Conservation (phyloP, 2,329 filamentous ascomycete species). For the Hymenoscyphus repandus region DNA sequence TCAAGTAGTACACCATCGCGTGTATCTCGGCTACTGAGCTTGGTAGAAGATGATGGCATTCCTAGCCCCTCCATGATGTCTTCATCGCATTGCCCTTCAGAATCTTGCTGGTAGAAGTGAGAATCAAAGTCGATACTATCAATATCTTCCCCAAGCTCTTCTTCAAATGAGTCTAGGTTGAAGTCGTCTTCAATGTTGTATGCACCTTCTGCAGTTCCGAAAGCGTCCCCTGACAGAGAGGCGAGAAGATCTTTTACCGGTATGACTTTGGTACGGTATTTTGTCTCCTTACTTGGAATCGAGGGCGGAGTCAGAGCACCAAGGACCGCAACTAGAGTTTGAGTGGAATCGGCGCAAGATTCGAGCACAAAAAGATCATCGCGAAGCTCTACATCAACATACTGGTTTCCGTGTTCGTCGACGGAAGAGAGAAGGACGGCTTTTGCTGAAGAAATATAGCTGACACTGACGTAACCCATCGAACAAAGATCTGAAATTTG, state of each 20-base stretch:
- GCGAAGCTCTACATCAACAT: slow-evolving; percentile 72
- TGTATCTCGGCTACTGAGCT: slow-evolving; percentile 35
- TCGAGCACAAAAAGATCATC: slow-evolving; percentile 88
- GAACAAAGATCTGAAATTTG: slow-evolving; percentile 54
- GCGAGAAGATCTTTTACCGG: slow-evolving; percentile 84
- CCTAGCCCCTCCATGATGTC: slow-evolving; percentile 34
- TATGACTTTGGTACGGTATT: slow-evolving; percentile 82
- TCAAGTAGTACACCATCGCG: slow-evolving; percentile 43
- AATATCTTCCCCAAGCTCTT: slow-evolving; percentile 35
- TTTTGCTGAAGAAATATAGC: slow-evolving; percentile 78
- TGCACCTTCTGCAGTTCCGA: slow-evolving; percentile 57
- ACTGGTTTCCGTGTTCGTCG: slow-evolving; percentile 53
- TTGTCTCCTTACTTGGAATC: slow-evolving; percentile 74
- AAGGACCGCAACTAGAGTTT: slow-evolving; percentile 76
- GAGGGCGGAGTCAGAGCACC: slow-evolving; percentile 79
- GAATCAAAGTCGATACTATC: slow-evolving; percentile 38
- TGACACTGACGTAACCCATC: slow-evolving; percentile 78
- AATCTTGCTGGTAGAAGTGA: slow-evolving; percentile 42
- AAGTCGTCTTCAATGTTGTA: slow-evolving; percentile 62
- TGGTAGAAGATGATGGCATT: slow-evolving; percentile 22
- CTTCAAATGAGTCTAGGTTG: slow-evolving; percentile 44
- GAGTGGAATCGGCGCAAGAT: slow-evolving; percentile 93
- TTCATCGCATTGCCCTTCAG: slow-evolving; percentile 23
- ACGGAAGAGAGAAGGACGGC: slow-evolving; percentile 55
- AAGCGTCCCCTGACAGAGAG: slow-evolving; percentile 84